Base-by-base conservation (phyloP, 2,329 filamentous ascomycete species). In the Talaromyces verruculosus region DNA sequence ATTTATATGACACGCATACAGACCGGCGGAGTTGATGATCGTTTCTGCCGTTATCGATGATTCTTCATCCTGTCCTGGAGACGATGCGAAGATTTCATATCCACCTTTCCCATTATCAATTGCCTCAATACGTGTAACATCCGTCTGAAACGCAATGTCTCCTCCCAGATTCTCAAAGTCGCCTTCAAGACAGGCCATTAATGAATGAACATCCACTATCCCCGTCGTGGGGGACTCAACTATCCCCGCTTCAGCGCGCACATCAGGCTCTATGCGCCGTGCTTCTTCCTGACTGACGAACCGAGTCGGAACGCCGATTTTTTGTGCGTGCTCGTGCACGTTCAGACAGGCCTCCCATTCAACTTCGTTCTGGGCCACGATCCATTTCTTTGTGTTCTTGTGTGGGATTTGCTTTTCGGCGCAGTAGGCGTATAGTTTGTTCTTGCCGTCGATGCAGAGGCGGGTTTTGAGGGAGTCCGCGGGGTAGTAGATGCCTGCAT, bases 401-500 rank as follows among this genome's bases (percentile, higher is more conserved):
- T 95, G 86, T 0, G 87, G 87, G 61, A 99, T 90, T 65, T 79
- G 78, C 72, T 91, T 82, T 65, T 80, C 80, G 5, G 81, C 78
- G 81, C 94, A 97, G 49, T 96, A 86, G 3, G 83, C 84, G 79
- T 99, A 99, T 67, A 98, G 83, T 76, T 92, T 83, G 37, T 89
- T 76, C 71, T 89, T 89, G 67, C 95, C 95, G 37, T 83, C 81
- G 69, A 97, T 83, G 80, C 95, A 99, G 13, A 99, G 86, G 17
- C 81, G 80, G 0, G 93, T 92, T 80, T 99, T 99, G 63, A 97
- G 86, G 1, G 88, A 89, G 47, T 81, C 78, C 5, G 83, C 76
- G 17, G 91, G 91, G 78, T 97, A 97, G 84, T 97, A 98, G 69
- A 98, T 85, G 15, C 95, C 95, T 0, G 92, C 95, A 77, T 99